Percentiles rank a stretch among this genome's conserved stretches.
These are phyloP conservation scores for Hypoxylon sp. DNA, from an alignment of 2,329 filamentous ascomycete species.

Conservation along the genomic window DNA sequence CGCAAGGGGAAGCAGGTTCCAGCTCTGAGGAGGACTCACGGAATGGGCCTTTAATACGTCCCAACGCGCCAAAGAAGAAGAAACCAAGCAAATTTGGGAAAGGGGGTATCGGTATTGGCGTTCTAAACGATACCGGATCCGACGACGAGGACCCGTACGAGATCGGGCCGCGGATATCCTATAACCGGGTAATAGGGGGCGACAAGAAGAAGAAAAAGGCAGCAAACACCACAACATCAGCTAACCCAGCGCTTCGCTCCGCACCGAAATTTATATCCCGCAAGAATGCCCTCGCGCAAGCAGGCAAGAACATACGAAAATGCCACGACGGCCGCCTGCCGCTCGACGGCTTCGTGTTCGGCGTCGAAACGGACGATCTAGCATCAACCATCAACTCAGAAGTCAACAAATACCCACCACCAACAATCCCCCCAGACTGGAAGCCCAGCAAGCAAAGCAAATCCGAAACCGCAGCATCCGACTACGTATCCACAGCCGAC, in stretches of 20 bases:
- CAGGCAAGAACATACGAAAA: constrained; percentile 70
- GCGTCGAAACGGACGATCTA: constrained; percentile 65
- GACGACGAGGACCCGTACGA: constrained; percentile 97
- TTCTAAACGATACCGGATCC: constrained; percentile 93
- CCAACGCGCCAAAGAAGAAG: constrained; percentile 47
- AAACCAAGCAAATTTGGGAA: constrained; percentile 57
- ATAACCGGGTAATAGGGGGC: constrained; percentile 84
- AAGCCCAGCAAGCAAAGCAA: constrained; percentile 70
- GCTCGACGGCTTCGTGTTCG: constrained; percentile 83
- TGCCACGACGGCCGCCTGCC: constrained; percentile 89
- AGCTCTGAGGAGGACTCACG: constrained; percentile 64
- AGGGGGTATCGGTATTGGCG: constrained; percentile 86
- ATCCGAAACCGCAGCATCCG: constrained; percentile 46
- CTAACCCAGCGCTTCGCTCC: constrained; percentile 75
- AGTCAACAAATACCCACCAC: constrained; percentile 71
- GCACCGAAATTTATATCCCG: constrained; percentile 84
- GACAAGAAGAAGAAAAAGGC: constrained; percentile 80
- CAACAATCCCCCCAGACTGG: constrained; percentile 81
- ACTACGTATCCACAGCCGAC: constrained; percentile 78
- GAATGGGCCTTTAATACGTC: constrained; percentile 56
- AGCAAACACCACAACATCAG: constrained; percentile 62
- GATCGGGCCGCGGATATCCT: constrained; percentile 90
- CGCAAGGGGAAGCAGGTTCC: constrained; percentile 51
- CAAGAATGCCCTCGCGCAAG: constrained; percentile 62
- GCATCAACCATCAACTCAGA: constrained; percentile 61